Percentiles rank a stretch among this genome's conserved stretches.
phyloP scores from a whole-genome alignment of 140 eudicot species.

The Bidens hawaiensis region DNA sequence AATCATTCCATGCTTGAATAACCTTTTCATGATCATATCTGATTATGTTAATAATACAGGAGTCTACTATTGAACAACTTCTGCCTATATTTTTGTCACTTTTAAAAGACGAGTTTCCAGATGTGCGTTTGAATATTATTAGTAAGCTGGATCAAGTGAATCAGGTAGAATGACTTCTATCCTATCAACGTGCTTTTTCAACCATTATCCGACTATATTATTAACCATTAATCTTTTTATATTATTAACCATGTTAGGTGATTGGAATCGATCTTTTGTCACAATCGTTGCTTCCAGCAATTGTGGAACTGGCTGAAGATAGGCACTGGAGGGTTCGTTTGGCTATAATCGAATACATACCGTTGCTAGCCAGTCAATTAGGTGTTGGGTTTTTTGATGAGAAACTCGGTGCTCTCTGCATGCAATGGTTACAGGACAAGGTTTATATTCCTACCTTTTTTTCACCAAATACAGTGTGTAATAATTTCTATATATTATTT shows the following conservation, averaged over 20 bases:
- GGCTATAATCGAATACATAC: conserved; percentile 96
- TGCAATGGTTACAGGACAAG: conserved; percentile 99
- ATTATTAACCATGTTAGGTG: conserved; percentile 50
- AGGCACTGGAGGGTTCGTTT: conserved; percentile 99
- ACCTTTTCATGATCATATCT: not conserved
- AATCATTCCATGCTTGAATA: not conserved
- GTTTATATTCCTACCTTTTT: conserved; percentile 28
- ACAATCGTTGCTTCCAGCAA: conserved; percentile 91
- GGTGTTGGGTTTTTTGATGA: conserved; percentile 99
- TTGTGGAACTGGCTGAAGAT: conserved; percentile 99
- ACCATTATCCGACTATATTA: not conserved
- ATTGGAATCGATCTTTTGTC: conserved; percentile 94
- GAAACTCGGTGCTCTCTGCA: conserved; percentile 94
- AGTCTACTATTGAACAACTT: conserved; percentile 95
- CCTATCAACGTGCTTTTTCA: not conserved
- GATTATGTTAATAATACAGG: conserved; percentile 47
- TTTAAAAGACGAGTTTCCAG: conserved; percentile 96
- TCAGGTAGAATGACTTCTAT: conserved; percentile 47
- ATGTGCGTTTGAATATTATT: conserved; percentile 93
- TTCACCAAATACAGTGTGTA: not conserved
- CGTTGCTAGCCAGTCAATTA: conserved; percentile 90
- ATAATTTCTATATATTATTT: not conserved
- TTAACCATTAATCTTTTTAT: not conserved
- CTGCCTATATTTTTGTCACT: conserved; percentile 95
- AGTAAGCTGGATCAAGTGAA: conserved; percentile 99